Evolutionary conservation across 768 basidiomycete species (phyloP).

Genomic region (Trametes coccinea): DNA sequence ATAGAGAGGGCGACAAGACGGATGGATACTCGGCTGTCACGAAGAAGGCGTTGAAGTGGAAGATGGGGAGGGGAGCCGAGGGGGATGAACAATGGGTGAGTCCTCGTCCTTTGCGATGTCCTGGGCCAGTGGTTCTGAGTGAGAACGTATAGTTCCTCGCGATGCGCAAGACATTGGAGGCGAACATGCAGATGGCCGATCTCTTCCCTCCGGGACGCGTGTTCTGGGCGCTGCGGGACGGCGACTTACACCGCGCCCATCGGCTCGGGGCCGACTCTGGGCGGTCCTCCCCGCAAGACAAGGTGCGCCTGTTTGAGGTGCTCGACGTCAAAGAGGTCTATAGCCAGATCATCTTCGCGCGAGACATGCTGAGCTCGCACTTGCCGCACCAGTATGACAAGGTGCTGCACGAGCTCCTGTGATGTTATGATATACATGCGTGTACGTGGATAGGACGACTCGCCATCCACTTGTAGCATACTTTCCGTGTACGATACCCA

Average conservation of each 20-base stretch:
- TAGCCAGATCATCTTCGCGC: conserved; percentile 76
- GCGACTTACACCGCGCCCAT: conserved; percentile 64
- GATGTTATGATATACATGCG: not conserved
- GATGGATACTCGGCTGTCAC: conserved; percentile 44
- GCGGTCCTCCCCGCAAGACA: conserved; percentile 39
- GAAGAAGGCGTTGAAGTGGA: conserved; percentile 56
- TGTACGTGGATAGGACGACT: not conserved
- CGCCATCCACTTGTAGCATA: conserved; percentile 14
- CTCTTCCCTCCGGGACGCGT: conserved; percentile 79
- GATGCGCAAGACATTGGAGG: conserved; percentile 80
- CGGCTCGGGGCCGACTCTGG: conserved; percentile 28
- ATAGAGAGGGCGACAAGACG: conserved; percentile 36
- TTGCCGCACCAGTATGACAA: conserved; percentile 81
- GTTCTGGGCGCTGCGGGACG: conserved; percentile 76
- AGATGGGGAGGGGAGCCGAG: conserved; percentile 54
- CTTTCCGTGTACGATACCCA: conserved; percentile 10
- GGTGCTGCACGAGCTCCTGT: conserved; percentile 62
- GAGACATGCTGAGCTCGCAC: conserved; percentile 81
- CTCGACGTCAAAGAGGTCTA: conserved; percentile 76
- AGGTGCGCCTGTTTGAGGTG: conserved; percentile 76
- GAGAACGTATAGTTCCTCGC: conserved; percentile 60
- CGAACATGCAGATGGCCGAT: conserved; percentile 72
- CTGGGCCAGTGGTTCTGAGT: not conserved
- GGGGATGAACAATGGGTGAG: conserved; percentile 60
- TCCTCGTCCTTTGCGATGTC: not conserved